Evolutionary conservation across 1,139 yeast species (phyloP), one percentile per base, ranked within the genome.

Genomic region (Meyerozyma sp.): DNA sequence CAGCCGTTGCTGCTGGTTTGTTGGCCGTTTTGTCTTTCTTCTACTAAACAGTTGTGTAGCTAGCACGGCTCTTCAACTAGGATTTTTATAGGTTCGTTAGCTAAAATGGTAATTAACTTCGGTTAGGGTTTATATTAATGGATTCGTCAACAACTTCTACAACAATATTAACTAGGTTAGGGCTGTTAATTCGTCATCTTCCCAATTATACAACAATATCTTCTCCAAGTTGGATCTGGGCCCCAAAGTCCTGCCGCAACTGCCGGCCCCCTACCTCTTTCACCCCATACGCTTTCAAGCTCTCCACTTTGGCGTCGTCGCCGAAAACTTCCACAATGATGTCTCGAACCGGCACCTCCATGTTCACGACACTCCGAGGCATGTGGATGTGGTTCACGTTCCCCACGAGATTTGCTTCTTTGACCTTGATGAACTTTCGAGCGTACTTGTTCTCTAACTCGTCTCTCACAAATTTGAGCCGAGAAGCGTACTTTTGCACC

Each of bases 311-410:
- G 8, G 37, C 26, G 14, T 13, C 34, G 10, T 30, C 34, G 11
- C 37, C 37, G n/a, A 10, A 8, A 8, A 21, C 26, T 14, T 68
- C 68, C 23, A 73, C 39, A 52, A 66, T 72, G 6, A 73, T 46
- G 47, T 72, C 77, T 39, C 56, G 58, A 2, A 59, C 55, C 7
- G 69, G 62, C 14, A 72, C 54, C 41, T 62, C 57, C 49, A 68
- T 52, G 48, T 68, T 69, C 13, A 71, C 54, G 36, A 70, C 50
- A 42, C 67, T 62, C 6, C 57, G 52, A 0, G 78, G 77, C 5
- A 73, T 44, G 44, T 59, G 59, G 8, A 71, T 52, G 46, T 68
- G 72, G 39, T 59, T 57, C 9, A 67, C 48, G 2, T 54, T 43
- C 16, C 54, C 50, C 3, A 52, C 41, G 13, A 46, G 45, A 30